Base-by-base conservation (phyloP, 2,329 filamentous ascomycete genomes). In the Apiospora arundinis region DNA sequence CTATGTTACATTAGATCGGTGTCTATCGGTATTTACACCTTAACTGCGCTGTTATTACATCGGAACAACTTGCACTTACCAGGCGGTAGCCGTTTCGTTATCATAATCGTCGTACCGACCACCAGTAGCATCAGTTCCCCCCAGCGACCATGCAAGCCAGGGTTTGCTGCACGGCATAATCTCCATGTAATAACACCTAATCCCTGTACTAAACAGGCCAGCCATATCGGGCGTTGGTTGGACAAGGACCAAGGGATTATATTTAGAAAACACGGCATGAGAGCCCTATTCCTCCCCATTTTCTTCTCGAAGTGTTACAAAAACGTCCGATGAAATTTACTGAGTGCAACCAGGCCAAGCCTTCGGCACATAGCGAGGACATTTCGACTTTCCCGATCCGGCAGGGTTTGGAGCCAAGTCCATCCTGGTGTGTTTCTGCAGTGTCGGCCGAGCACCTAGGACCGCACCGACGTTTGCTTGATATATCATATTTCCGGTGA, bases 401-500 rank as follows among this genome's bases (percentile, higher is more conserved):
- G 56, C 56, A 63, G 56, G 52, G 28, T 21, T 40, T 63, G 56
- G 21, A 63, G 56, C 14, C 18, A 14, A 14, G 32, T n/a, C 18
- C 28, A 4, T 40, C 32, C 56, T n/a, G 21, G 37, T 12, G 37
- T 12, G 21, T 63, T 40, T 18, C 56, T n/a, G 32, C 32, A 40
- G 56, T 63, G 56, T 63, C 32, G 56, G 32, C 5, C 56, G 37
- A 63, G 56, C 18, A 63, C 16, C 8, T 32, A 40, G 32, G 32
- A 40, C 18, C 56, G 32, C 12, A 28, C 32, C 56, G 56, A 40
- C 40, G 32, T 40, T 21, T 40, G 56, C 32, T 40, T 63, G 56
- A 63, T 63, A 23, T 5, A 14, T 63, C 56, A 40, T 63, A n/a
- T n/a, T 40, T 63, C 56, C 32, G 32, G 56, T 63, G 56, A 40